These are phyloP conservation scores for Gnomoniopsis smithogilvyi DNA, from an alignment of 2,329 filamentous ascomycete genomes.

Conservation along the genomic window DNA sequence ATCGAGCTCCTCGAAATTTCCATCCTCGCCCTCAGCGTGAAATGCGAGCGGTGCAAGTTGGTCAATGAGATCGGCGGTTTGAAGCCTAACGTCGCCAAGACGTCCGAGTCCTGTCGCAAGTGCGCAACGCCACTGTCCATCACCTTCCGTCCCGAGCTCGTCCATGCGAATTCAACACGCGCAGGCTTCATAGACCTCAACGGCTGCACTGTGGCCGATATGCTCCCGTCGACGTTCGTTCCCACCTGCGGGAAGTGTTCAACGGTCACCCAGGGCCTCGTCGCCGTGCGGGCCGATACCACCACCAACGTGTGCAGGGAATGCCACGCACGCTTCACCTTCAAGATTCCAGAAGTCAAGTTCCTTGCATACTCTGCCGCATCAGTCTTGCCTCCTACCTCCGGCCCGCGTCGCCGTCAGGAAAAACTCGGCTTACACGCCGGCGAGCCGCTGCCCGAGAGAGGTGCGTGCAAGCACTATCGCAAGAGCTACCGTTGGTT, in stretches of 20 bases:
- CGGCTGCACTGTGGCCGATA: constrained; percentile 70
- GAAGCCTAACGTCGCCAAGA: constrained; percentile 48
- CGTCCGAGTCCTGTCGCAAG: constrained; percentile 54
- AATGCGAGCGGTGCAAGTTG: constrained; percentile 78
- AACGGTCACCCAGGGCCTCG: constrained; percentile 61
- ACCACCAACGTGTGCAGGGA: constrained; percentile 73
- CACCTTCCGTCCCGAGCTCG: constrained; percentile 63
- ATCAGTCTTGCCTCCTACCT: constrained; percentile 27
- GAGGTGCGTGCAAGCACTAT: constrained; percentile 57
- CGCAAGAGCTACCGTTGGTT: constrained; percentile 61
- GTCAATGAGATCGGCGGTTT: constrained; percentile 66
- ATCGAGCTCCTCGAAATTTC: constrained; percentile 73
- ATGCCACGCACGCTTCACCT: constrained; percentile 77
- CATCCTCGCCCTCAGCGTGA: constrained; percentile 65
- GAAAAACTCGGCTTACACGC: constrained; percentile 56
- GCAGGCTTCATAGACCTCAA: constrained; percentile 77
- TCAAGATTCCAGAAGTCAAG: constrained; percentile 74
- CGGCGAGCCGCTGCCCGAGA: constrained; percentile 51
- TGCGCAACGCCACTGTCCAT: constrained; percentile 51
- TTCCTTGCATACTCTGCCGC: constrained; percentile 68
- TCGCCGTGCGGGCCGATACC: constrained; percentile 70
- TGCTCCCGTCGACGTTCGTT: constrained; percentile 75
- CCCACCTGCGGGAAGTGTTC: constrained; percentile 79
- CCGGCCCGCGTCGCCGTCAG: constrained; percentile 41
- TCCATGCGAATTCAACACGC: constrained; percentile 70